Conservation (phyloP, 1,284 basidiomycete genomes). For the Sanghuangporus sanghuang region DNA sequence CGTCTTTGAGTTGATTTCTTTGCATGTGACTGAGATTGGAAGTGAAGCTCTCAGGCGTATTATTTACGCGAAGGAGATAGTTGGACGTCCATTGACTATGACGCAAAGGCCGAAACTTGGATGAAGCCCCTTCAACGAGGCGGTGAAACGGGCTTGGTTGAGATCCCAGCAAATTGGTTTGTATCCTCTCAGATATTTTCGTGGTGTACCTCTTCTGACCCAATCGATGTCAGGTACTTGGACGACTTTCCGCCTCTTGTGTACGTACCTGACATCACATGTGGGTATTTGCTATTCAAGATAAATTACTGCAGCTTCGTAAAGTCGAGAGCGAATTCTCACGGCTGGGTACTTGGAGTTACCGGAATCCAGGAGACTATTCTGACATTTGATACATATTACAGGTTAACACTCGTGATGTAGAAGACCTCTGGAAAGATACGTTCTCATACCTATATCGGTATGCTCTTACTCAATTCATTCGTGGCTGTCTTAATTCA, state of each 20-base stretch:
- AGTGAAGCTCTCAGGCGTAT: constrained; percentile 58
- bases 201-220: not conserved
- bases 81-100: constrained; percentile 75
- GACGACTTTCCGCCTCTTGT: constrained; percentile 72
- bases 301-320: constrained; percentile 45
- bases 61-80: constrained; percentile 65
- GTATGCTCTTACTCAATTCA: constrained; percentile 26
- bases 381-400: not conserved
- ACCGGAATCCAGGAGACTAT: not conserved
- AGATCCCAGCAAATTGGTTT: constrained; percentile 71
- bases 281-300: not conserved
- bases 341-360: constrained; percentile 48
- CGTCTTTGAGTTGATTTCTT: constrained; percentile 12
- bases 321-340: constrained; percentile 58
- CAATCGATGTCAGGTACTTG: constrained; percentile 39
- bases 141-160: constrained; percentile 62
- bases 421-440: constrained; percentile 76
- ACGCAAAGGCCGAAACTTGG: constrained; percentile 56
- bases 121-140: constrained; percentile 71
- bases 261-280: constrained; percentile 27
- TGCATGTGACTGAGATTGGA: constrained; percentile 9
- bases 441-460: constrained; percentile 66
- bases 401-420: constrained; percentile 61
- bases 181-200: constrained; percentile 2
- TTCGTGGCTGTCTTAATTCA: not conserved